Percentiles rank a stretch among this genome's conserved stretches.
Evolutionary conservation across 2,329 filamentous ascomycete species (phyloP).

Genomic region (Arthrobotrys iridis): DNA sequence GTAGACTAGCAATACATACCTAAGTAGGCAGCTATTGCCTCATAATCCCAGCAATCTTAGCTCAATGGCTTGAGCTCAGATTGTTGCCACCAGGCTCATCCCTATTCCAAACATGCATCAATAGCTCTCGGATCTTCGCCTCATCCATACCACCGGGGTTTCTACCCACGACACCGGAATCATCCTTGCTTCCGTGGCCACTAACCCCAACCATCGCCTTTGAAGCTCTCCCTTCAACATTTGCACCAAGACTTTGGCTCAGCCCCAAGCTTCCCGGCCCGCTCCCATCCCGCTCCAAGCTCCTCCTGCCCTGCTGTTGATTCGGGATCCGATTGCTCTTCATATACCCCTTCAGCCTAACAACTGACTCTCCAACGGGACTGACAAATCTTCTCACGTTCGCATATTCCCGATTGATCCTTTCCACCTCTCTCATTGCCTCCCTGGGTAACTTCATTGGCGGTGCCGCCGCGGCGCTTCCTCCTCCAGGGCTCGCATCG

Average conservation of each 20-base stretch:
- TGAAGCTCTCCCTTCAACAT: conserved; percentile 26
- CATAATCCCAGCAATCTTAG: not conserved
- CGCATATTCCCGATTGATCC: conserved; percentile 51
- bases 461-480: not conserved
- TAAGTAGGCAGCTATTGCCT: not conserved
- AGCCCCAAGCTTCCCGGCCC: conserved; percentile 43
- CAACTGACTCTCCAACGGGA: conserved; percentile 45
- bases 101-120: conserved; percentile 54
- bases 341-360: conserved; percentile 34
- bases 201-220: conserved; percentile 44
- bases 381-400: conserved; percentile 49
- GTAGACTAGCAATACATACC: not conserved
- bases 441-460: conserved; percentile 27
- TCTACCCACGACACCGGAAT: conserved; percentile 39
- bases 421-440: conserved; percentile 43
- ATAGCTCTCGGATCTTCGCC: conserved; percentile 46
- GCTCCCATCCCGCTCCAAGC: conserved; percentile 48
- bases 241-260: conserved; percentile 50
- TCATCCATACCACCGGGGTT: conserved; percentile 42
- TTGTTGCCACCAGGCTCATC: conserved; percentile 50
- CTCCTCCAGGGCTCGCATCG: conserved; percentile 2
- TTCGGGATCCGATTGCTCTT: conserved; percentile 43
- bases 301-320: conserved; percentile 23
- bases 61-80: conserved; percentile 49
- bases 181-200: conserved; percentile 39